These are phyloP conservation scores for Hylodesmum podocarpum DNA, from an alignment of 306 rosid genomes.

Conservation along the genomic window DNA sequence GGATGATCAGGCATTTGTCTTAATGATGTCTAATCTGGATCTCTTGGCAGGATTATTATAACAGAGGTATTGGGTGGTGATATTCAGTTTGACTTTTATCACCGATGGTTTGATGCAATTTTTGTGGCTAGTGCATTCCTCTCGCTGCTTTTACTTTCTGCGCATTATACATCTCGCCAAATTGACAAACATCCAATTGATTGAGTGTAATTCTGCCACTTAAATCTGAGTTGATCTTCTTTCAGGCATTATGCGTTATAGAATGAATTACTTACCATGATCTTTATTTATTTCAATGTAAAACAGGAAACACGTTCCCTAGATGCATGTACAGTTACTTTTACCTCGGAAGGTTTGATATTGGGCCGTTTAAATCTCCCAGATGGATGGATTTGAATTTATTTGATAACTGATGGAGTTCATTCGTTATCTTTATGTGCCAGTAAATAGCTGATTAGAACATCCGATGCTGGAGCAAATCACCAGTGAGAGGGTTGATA, in stretches of 20 bases:
- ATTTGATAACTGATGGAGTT: conserved; percentile 9
- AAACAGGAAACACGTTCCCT: conserved; percentile 28
- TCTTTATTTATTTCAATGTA: conserved; percentile 27
- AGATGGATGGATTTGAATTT: conserved; percentile 19
- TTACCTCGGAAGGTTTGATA: conserved; percentile 30
- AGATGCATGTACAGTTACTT: conserved; percentile 18
- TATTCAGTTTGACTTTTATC: conserved; percentile 97
- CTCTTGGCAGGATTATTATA: conserved; percentile 76
- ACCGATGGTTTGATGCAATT: conserved; percentile 98
- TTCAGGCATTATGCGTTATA: neutral
- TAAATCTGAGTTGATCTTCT: conserved; percentile 14
- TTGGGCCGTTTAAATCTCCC: conserved; percentile 5
- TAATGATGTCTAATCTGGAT: conserved; percentile 22
- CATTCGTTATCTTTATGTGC: neutral
- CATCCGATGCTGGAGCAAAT: conserved; percentile 9
- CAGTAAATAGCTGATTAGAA: conserved; percentile 22
- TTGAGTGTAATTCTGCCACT: conserved; percentile 39
- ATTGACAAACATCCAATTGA: conserved; percentile 97
- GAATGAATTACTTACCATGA: conserved; percentile 18
- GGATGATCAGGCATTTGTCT: neutral
- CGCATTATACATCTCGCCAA: conserved; percentile 94
- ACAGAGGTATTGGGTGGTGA: conserved; percentile 99
- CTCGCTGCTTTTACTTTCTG: conserved; percentile 91
- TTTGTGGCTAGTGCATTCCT: conserved; percentile 99
- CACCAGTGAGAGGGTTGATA: neutral